Conservation (phyloP, 2,329 filamentous ascomycete genomes). For the Diplodia mutila region DNA sequence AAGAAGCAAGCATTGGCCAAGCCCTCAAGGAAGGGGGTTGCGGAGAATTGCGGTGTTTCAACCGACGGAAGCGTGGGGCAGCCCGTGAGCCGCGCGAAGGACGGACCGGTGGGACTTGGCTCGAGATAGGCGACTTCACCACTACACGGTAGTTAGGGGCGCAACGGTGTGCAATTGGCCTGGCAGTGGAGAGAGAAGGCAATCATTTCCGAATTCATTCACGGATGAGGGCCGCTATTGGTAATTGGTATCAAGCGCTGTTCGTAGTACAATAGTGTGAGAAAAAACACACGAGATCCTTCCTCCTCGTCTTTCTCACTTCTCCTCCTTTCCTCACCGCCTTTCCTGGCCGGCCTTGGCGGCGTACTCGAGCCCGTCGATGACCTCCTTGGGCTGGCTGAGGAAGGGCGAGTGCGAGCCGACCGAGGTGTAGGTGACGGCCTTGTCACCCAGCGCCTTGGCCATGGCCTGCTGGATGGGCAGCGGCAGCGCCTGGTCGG, state of each 20-base stretch:
- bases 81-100: neutral
- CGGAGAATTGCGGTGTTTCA: neutral
- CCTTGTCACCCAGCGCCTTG: constrained; percentile 31
- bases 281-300: too few species aligned
- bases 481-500: constrained; percentile 41
- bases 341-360: constrained; percentile 18
- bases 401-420: constrained; percentile 49
- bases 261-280: too few species aligned
- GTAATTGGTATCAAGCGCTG: too few species aligned
- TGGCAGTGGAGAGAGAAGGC: too few species aligned
- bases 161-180: too few species aligned
- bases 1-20: neutral
- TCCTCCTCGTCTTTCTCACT: too few species aligned
- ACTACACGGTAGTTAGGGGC: too few species aligned
- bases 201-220: too few species aligned
- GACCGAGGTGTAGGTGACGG: constrained; percentile 6
- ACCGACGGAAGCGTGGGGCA: neutral
- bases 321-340: neutral
- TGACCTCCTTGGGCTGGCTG: constrained; percentile 43
- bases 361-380: constrained; percentile 28
- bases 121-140: neutral
- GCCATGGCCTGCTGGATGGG: constrained; percentile 41
- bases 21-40: neutral
- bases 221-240: too few species aligned
- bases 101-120: neutral